Base-by-base conservation (phyloP, 225 moss, liverwort and hornwort genomes). In the Marchantia paleacea region DNA sequence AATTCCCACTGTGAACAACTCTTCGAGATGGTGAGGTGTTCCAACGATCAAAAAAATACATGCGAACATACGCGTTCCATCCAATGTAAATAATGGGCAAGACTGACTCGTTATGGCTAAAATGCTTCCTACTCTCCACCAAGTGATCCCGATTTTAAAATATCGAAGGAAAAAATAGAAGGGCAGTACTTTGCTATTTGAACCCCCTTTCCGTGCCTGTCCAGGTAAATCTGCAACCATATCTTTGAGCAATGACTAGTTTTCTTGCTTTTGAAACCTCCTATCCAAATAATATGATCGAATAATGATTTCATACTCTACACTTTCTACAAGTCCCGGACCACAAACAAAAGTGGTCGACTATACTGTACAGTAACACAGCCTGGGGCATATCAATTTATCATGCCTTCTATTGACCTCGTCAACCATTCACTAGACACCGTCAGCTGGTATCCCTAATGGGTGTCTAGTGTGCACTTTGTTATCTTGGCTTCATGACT, bases 311-410 rank as follows among this genome's bases (percentile, higher is more conserved):
- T 85, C 87, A 52, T 73, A 80, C 82, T 89, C 80, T 89, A 89
- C 86, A 89, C 51, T 85, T 85, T 84, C 85, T 89, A 89, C 81
- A 84, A 80, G 83, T 87, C 77, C 86, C 87, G 84, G 89, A 87
- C 85, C 89, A 85, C 87, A 74, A 39, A 48, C 64, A 64, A 69
- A 68, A 58, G 84, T 86, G 84, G 84, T 85, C 85, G 73, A 78
- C 79, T 73, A 71, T 82, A 85, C 82, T 89, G 87, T 87, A 89
- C 89, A 89, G 69, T 81, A 75, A 84, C 64, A 49, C 72, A 28
- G 53, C 74, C 70, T 72, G 26, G 73, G 58, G 68, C 73, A 55
- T 74, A 77, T 78, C 75, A 71, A 8, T 78, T 53, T 75, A 24
- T 69, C 51, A 75, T 62, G 10, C 69, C 69, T 25, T 75, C 48